Conservation (phyloP, 192 early-diverging fungal species). For the Coemansia nantahalensis region DNA sequence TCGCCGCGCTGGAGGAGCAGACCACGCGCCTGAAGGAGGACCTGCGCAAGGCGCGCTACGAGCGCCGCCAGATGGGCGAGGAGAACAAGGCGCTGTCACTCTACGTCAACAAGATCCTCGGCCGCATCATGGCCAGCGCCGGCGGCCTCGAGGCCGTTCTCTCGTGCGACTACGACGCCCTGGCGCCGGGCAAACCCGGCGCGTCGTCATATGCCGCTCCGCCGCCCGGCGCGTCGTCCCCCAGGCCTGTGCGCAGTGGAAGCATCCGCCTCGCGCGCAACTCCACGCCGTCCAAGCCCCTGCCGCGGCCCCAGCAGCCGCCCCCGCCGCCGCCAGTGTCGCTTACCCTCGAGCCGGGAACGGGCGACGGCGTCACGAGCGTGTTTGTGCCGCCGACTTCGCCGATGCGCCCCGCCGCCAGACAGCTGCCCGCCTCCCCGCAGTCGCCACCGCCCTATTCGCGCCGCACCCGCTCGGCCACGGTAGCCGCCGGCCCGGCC, state of each 20-base stretch:
- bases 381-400: constrained; percentile 47
- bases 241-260: constrained; percentile 6
- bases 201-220: background rate
- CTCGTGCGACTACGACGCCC: constrained; percentile 45
- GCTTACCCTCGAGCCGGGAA: constrained; percentile 20
- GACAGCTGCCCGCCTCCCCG: background rate
- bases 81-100: constrained; percentile 66
- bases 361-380: constrained; percentile 51
- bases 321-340: constrained; percentile 10
- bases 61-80: constrained; percentile 60
- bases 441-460: constrained; percentile 27
- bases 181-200: background rate
- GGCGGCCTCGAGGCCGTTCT: constrained; percentile 48
- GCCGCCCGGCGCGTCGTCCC: background rate
- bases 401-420: constrained; percentile 15
- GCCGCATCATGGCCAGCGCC: constrained; percentile 66
- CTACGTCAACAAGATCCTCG: constrained; percentile 76
- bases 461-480: constrained; percentile 41
- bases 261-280: constrained; percentile 20
- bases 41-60: constrained; percentile 56
- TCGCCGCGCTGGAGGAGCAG: constrained; percentile 39
- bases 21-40: constrained; percentile 41
- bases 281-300: constrained; percentile 1
- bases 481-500: constrained; percentile 23
- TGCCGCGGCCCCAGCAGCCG: background rate